These are phyloP conservation scores for Meyerozyma guilliermondii DNA, from an alignment of 1,139 yeast genomes.

Conservation along the genomic window DNA sequence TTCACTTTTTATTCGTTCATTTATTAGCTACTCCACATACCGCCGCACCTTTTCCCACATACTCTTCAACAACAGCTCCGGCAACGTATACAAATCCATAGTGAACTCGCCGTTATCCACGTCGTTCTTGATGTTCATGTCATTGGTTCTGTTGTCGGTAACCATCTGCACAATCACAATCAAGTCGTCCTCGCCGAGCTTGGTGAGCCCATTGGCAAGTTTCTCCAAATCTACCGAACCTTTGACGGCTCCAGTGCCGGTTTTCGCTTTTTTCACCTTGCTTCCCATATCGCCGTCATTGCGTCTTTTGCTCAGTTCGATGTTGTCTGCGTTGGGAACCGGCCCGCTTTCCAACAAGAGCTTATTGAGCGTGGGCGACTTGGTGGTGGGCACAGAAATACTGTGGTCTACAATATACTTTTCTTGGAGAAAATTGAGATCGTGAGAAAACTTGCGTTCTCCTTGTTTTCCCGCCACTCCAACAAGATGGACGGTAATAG, in stretches of 20 bases:
- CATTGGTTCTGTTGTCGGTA: conserved; percentile 90
- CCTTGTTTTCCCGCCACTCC: conserved; percentile 73
- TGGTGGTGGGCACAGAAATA: conserved; percentile 64
- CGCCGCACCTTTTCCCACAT: conserved; percentile 68
- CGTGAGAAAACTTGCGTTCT: conserved; percentile 81
- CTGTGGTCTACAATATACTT: conserved; percentile 75
- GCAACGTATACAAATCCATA: conserved; percentile 90
- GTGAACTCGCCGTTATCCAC: conserved; percentile 97
- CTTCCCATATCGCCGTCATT: conserved; percentile 23
- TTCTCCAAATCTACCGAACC: conserved; percentile 84
- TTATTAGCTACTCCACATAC: conserved; percentile 11
- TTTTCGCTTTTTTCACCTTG: conserved; percentile 63
- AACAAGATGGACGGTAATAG: conserved; percentile 67
- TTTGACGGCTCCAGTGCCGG: conserved; percentile 45
- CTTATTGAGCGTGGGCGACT: conserved; percentile 63
- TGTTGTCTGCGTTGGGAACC: conserved; percentile 46
- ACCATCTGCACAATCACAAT: conserved; percentile 97
- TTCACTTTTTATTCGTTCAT: no score
- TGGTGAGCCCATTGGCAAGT: conserved; percentile 84
- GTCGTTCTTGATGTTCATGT: conserved; percentile 94
- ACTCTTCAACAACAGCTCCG: conserved; percentile 86
- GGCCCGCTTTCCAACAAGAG: conserved; percentile 78
- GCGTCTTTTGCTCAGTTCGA: conserved; percentile 7
- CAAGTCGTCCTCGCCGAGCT: conserved; percentile 86
- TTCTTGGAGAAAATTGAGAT: conserved; percentile 78